phyloP scores from a whole-genome alignment of 192 early-diverging fungal species.

The Phlyctochytrium bullatum region DNA sequence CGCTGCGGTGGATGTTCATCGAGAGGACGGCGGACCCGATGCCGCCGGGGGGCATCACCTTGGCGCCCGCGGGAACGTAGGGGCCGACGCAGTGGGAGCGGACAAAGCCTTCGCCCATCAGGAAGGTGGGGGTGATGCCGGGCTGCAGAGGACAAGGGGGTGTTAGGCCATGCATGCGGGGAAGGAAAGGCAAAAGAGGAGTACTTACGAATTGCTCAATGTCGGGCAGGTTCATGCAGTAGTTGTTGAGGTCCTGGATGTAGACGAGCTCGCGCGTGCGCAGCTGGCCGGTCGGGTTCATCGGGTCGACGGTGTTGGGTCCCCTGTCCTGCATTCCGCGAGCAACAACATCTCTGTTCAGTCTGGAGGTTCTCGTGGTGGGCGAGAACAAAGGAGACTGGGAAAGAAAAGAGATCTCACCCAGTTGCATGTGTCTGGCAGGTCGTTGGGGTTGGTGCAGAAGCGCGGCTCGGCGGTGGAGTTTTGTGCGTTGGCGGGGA shows the following conservation, averaged over 20 bases:
- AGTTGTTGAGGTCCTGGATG: neutral
- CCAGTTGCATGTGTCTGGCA: neutral
- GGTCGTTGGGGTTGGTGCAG: neutral
- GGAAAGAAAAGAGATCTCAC: neutral
- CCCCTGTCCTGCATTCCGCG: neutral
- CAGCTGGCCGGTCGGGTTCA: neutral
- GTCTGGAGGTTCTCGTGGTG: neutral
- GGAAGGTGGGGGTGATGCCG: neutral
- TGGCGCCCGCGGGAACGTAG: constrained; percentile 27
- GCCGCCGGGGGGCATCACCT: constrained; percentile 12
- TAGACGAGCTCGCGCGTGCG: neutral
- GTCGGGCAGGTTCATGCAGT: constrained; percentile 4
- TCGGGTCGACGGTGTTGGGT: constrained; percentile 1
- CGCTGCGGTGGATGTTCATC: constrained; percentile 5
- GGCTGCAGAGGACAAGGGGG: neutral
- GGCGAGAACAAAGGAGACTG: too few relatives aligned
- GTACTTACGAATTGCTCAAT: too few relatives aligned
- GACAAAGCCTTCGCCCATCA: constrained; percentile 21
- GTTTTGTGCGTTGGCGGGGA: neutral
- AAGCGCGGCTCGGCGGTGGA: neutral
- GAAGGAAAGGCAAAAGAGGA: neutral
- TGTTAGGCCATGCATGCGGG: neutral
- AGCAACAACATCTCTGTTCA: neutral
- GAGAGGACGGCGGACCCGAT: constrained; percentile 28
- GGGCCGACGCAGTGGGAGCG: constrained; percentile 27